Evolutionary conservation across 805 yeast genomes (phyloP).

Genomic region (Osmozyma mogii): DNA sequence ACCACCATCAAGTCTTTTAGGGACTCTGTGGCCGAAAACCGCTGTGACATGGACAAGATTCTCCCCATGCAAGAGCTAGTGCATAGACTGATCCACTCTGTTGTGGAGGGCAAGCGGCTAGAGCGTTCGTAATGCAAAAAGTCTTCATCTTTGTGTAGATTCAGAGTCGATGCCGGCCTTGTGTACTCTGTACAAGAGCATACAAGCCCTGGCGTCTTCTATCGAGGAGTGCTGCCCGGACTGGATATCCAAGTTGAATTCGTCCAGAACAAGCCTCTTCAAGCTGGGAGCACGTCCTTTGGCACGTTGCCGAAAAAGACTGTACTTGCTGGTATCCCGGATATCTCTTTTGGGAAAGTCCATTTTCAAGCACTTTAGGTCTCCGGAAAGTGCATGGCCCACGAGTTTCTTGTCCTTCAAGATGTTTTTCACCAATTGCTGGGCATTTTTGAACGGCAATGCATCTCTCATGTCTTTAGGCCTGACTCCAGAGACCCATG

Average conservation of each 20-base stretch:
- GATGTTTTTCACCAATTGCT: constrained; percentile 22
- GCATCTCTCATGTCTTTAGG: constrained; percentile 67
- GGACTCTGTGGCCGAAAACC: no score
- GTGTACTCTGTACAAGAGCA: constrained; percentile 63
- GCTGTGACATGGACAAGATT: no score
- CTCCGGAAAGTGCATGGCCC: constrained; percentile 83
- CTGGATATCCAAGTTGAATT: constrained; percentile 59
- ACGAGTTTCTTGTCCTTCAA: constrained; percentile 53
- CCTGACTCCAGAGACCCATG: constrained; percentile 83
- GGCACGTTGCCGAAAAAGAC: constrained; percentile 50
- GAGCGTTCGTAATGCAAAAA: no score
- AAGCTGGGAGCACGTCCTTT: constrained; percentile 68
- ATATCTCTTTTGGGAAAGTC: constrained; percentile 57
- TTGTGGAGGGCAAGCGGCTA: no score
- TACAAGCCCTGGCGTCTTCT: constrained; percentile 85
- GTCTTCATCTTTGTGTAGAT: no score
- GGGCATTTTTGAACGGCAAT: constrained; percentile 59
- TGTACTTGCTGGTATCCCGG: constrained; percentile 68
- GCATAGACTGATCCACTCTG: no score
- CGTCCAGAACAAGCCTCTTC: constrained; percentile 52
- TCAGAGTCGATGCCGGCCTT: constrained; percentile 64
- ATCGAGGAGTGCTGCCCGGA: constrained; percentile 75
- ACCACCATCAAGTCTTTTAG: no score
- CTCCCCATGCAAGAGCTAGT: no score
- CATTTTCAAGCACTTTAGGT: constrained; percentile 57